Base-by-base conservation (phyloP, 805 yeast species). In the Geotrichum ghanense region DNA sequence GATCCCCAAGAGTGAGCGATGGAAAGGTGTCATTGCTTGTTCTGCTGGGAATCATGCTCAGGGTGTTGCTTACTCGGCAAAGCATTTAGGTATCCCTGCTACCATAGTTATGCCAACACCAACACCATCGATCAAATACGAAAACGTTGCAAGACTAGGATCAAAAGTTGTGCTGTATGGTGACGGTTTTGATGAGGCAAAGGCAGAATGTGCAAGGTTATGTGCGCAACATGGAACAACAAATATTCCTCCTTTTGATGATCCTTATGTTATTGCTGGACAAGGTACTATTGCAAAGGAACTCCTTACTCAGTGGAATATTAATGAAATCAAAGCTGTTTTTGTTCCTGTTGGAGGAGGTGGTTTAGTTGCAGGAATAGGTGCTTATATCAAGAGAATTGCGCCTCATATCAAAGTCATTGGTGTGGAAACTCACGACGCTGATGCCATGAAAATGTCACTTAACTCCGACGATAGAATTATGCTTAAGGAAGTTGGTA, bases 21-120 rank as follows among this genome's bases (percentile, higher is more conserved):
- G 86, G 62, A 71, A 74, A 43, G 99, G 99, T 56, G 97, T 92
- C 47, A 83, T 94, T 61, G 97, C 97, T 0, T 92, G 97, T 59
- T 87, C 97, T 24, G 99, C 99, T 3, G 99, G 99, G 27, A 92
- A 92, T 65, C 99, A 92, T 58, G 99, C 99, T 1, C 99, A 92
- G 63, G 99, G 99, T 54, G 97, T 92, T 12, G 98, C 98, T 0
- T 90, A 67, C 62, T 83, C 95, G 20, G 95, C 97, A 3, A 79
- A 78, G 50, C 78, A 81, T 50, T 70, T 92, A 59, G 82, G 81
- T 22, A 87, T 92, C 45, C 92, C 95, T 2, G 90, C 97, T 3
- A 90, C 97, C 3, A 92, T 92, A 46, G 97, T 92, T 42, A 92
- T 92, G 99, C 99, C 99, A 2, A 80, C 86, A 2, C 90, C 94